Evolutionary conservation across 2,329 filamentous ascomycete species (phyloP), one percentile per base, ranked within the genome.

Genomic region (Hypoxylon sp.): DNA sequence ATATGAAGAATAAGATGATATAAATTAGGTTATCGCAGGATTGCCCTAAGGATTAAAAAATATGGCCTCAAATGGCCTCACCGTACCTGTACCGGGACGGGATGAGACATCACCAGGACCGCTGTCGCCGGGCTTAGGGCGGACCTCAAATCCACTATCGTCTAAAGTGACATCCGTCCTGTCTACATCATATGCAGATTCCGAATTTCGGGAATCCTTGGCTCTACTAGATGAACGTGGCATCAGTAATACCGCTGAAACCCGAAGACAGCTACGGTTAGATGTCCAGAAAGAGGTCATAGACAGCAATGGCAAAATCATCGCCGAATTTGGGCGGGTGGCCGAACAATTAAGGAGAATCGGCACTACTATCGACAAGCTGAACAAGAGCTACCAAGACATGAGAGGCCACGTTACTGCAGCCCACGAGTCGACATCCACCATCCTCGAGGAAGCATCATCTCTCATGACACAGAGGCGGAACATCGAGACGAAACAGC

Each of bases 251-350:
- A 93, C 89, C 11, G 86, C 92, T 9, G 92, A 94, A 72, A 91
- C 90, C 2, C 88, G 96, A 56, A 89, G 95, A 5, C 91, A 93
- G 65, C 82, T 98, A 14, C 90, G 94, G 14, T 81, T 97, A 0
- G 90, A 97, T 77, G 86, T 97, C 1, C 94, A 98, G 78, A 95
- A 92, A 78, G 94, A 98, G 77, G 92, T 98, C 39, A 94, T 98
- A 63, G 89, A 95, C 71, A 94, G 92, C 81, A 98, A 98, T 88
- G 94, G 92, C 54, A 89, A 93, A 71, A 92, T 98, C 70, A 89
- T 98, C 65, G 85, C 88, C 59, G 94, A 97, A 77, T 98, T 98
- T 81, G 93, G 94, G 37, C 87, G 90, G 61, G 94, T 99, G 71
- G 93, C 94, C 31, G 93, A 97, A 91, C 95, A 98, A 94, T 83